phyloP scores from a whole-genome alignment of 106 monocot species.

The Dioscorea alata region DNA sequence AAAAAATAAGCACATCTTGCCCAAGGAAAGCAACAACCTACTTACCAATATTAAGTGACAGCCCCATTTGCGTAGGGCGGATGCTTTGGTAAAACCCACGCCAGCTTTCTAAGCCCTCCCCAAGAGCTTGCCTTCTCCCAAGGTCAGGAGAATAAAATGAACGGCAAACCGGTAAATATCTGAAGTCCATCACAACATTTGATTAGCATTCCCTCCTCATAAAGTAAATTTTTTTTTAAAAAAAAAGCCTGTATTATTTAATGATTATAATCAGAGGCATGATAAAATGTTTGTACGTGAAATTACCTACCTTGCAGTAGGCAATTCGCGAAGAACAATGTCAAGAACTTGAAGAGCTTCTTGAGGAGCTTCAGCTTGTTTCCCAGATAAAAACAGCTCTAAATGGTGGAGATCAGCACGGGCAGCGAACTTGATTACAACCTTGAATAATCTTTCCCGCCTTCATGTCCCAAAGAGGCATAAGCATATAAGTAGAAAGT shows the following conservation, averaged over 20 bases:
- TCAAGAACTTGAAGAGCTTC: slow-evolving; percentile 85
- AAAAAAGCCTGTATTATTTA: too few species aligned
- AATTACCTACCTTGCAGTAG: slow-evolving; percentile 36
- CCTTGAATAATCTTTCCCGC: slow-evolving; percentile 44
- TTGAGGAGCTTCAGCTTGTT: slow-evolving; percentile 83
- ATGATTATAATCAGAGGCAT: too few species aligned
- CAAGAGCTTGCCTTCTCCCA: slow-evolving; percentile 53
- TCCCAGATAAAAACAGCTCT: slow-evolving; percentile 57
- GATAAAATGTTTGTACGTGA: too few species aligned
- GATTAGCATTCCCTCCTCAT: too few species aligned
- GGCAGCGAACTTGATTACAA: slow-evolving; percentile 76
- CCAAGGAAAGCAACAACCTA: background rate
- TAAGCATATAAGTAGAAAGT: too few species aligned
- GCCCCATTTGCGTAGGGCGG: slow-evolving; percentile 88
- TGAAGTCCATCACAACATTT: slow-evolving; percentile 9
- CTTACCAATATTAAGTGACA: slow-evolving; percentile 83
- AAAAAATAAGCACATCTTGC: too few species aligned
- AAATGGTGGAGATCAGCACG: slow-evolving; percentile 78
- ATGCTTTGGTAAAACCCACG: slow-evolving; percentile 94
- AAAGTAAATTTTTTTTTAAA: too few species aligned
- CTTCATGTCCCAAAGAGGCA: slow-evolving; percentile 13
- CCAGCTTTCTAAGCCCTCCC: slow-evolving; percentile 87
- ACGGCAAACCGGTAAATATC: slow-evolving; percentile 69
- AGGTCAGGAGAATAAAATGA: slow-evolving; percentile 89
- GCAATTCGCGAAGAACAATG: slow-evolving; percentile 74